Evolutionary conservation across 148 eudicot species (phyloP).

Genomic region (Silene conica): DNA sequence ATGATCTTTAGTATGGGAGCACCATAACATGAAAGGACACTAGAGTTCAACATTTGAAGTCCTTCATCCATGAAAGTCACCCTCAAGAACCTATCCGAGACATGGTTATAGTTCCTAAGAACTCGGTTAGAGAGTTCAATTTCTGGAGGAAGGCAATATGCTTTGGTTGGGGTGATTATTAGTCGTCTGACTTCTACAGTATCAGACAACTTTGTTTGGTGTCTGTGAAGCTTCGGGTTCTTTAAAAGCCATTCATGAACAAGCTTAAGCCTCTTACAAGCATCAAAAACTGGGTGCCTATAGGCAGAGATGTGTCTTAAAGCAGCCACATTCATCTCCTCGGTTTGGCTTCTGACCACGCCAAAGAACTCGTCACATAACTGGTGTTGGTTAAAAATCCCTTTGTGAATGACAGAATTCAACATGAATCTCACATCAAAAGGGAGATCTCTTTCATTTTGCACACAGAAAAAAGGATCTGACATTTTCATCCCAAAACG

Average conservation of each 20-base stretch:
- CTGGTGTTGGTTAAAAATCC: conserved; percentile 67
- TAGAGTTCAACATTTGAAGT: conserved; percentile 51
- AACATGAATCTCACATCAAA: conserved; percentile 62
- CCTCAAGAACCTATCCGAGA: conserved; percentile 70
- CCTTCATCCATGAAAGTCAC: conserved; percentile 96
- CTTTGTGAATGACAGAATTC: conserved; percentile 74
- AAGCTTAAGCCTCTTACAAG: conserved; percentile 35
- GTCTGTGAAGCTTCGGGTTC: conserved; percentile 53
- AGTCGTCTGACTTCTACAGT: conserved; percentile 66
- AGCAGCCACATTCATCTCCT: conserved; percentile 61
- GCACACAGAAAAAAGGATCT: conserved; percentile 65
- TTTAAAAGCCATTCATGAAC: conserved; percentile 63
- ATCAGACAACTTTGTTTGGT: conserved; percentile 37
- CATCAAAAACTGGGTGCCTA: conserved; percentile 57
- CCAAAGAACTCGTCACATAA: conserved; percentile 45
- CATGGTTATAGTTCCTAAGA: conserved; percentile 51
- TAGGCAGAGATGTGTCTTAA: conserved; percentile 64
- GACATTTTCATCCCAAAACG: conserved; percentile 42
- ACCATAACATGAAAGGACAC: conserved; percentile 49
- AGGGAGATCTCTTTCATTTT: conserved; percentile 37
- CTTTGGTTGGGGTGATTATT: conserved; percentile 84
- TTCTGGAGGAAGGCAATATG: conserved; percentile 78
- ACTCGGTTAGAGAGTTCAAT: conserved; percentile 81
- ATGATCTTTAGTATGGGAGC: conserved; percentile 59
- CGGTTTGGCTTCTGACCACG: conserved; percentile 43